Evolutionary conservation across 257 asterid genomes (phyloP).

Genomic region (Solanum paucissectum): DNA sequence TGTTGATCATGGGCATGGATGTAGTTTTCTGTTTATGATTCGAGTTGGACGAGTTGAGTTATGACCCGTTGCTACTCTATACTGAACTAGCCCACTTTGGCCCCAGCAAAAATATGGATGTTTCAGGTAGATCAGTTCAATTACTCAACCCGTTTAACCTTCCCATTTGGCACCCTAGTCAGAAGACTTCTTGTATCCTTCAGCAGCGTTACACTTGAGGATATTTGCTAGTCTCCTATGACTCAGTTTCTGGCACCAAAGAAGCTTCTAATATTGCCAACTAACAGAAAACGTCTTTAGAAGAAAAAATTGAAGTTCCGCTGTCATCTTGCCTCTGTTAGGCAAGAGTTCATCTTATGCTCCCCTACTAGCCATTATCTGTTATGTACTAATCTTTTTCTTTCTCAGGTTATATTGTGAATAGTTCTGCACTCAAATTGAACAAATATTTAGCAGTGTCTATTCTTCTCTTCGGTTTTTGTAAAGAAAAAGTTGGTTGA

Average conservation of each 20-base stretch:
- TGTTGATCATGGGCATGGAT: not conserved
- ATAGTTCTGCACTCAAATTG: not conserved
- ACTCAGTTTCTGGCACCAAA: not conserved
- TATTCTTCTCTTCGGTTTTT: not conserved
- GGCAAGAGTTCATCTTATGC: not conserved
- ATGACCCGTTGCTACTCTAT: not conserved
- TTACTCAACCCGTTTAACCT: not conserved
- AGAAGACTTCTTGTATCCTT: not conserved
- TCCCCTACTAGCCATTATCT: not conserved
- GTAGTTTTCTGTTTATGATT: not conserved
- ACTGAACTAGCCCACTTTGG: not conserved
- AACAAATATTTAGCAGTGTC: not conserved
- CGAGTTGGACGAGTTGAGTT: not conserved
- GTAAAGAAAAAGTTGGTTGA: not conserved
- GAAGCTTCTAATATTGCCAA: not conserved
- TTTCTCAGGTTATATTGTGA: not conserved
- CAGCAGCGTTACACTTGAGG: not conserved
- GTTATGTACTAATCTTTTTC: not conserved
- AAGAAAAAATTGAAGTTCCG: not conserved
- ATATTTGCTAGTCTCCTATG: not conserved
- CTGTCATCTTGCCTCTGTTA: not conserved
- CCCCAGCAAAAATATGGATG: not conserved
- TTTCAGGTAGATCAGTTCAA: not conserved
- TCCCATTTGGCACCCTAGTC: not conserved
- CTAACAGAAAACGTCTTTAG: not conserved